Evolutionary conservation across 805 yeast species (phyloP), one percentile per base, ranked within the genome.

Genomic region (Starmerella apis): DNA sequence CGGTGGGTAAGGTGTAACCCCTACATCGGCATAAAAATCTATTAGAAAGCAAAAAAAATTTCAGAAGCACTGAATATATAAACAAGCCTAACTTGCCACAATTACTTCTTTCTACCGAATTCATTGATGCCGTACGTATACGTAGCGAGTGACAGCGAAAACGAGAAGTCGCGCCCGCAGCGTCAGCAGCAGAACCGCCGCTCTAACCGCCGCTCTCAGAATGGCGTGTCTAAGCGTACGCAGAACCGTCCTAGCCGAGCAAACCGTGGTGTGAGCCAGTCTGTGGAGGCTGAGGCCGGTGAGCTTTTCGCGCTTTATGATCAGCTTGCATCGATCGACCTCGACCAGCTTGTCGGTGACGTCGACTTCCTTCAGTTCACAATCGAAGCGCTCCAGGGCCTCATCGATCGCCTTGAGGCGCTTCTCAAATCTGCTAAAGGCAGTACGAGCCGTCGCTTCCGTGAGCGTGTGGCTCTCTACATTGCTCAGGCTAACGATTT

Each of bases 101-200:
- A 43, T 38, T 47, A 10, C 10, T 24, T 28, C 30, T 24, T 19
- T 19, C 32, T 47, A 9, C 30, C 18, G 7, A 24, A 39, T 27
- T 33, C 37, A 24, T 36, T 37, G 51, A 60, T 60, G 63, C 63
- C 63, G 58, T 60, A 56, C 57, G 60, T 59, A 32, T 60, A 60
- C 60, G 58, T 60, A 46, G 52, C 61, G 43, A 57, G 59, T 32
- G 63, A 60, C 50, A 55, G 56, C 41, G 63, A 60, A 30, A 49
- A 19, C 20, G 47, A 54, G 20, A 28, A 38, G 36, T 24, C 23
- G n/a, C 30, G 30, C 3, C 49, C 46, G 42, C 46, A 48, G 46
- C 44, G 48, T 28, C 37, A 53, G 24, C 48, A 47, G 35, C 44
- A 36, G 35, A 43, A 27, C 35, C 49, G 54, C 33, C 47, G 56